Evolutionary conservation across 176 grass and related monocot species (phyloP).

Genomic region (Oryza brachyantha): DNA sequence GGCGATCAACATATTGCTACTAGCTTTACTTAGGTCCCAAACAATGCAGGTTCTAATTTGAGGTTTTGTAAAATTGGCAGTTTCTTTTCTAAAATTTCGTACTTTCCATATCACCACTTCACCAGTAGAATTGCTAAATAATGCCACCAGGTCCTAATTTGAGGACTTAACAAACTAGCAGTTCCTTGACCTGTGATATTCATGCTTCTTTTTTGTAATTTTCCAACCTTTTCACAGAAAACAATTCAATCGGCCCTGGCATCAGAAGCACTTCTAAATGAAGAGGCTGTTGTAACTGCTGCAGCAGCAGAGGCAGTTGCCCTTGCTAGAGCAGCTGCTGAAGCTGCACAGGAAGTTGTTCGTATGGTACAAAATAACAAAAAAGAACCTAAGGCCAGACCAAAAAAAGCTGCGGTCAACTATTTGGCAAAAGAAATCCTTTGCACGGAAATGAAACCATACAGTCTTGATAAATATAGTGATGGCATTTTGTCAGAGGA

Average conservation of each 20-base stretch:
- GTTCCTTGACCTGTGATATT: background rate
- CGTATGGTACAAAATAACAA: conserved; percentile 28
- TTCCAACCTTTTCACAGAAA: conserved; percentile 23
- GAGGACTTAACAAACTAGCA: conserved; percentile 14
- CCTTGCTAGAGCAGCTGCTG: conserved; percentile 59
- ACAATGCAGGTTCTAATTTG: background rate
- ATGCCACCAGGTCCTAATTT: background rate
- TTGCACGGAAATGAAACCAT: conserved; percentile 26
- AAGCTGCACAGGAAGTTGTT: conserved; percentile 48
- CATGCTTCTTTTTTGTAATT: conserved; percentile 6
- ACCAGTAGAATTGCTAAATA: background rate
- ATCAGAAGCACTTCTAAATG: conserved; percentile 46
- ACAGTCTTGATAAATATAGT: conserved; percentile 16
- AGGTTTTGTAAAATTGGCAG: background rate
- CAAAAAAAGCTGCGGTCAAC: conserved; percentile 14
- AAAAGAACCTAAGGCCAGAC: background rate
- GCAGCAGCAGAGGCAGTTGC: conserved; percentile 56
- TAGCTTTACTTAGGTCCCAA: background rate
- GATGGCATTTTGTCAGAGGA: conserved; percentile 18
- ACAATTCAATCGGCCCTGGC: conserved; percentile 31
- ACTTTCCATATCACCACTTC: background rate
- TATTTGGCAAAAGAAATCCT: conserved; percentile 42
- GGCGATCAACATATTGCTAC: background rate
- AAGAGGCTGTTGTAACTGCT: conserved; percentile 43
- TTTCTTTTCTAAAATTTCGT: background rate